Conservation (phyloP, 2,329 filamentous ascomycete species). For the Tolypocladium cylindrosporum region DNA sequence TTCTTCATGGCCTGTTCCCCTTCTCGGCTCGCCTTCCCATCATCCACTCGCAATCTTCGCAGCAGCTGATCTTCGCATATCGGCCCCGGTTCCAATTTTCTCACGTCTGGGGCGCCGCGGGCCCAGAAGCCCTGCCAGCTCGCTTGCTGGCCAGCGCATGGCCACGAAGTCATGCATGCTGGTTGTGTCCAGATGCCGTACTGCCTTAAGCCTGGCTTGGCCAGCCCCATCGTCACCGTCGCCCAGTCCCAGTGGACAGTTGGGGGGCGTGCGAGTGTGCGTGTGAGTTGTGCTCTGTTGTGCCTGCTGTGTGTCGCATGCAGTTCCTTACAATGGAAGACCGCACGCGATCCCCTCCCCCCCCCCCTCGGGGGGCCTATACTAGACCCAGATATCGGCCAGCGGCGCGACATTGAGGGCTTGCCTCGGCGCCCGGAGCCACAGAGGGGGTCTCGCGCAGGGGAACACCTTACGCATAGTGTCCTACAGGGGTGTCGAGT, state of each 20-base stretch:
- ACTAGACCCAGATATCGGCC: not conserved
- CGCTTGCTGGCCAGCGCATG: slow-evolving; percentile 12
- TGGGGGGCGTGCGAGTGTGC: not conserved
- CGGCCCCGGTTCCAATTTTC: not conserved
- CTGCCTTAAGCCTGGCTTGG: not conserved
- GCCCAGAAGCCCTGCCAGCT: not conserved
- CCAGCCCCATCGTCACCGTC: slow-evolving; percentile 1
- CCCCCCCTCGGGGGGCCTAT: not conserved
- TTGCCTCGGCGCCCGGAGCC: not conserved
- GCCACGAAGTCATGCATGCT: slow-evolving; percentile 20
- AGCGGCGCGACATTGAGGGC: slow-evolving; percentile 1
- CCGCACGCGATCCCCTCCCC: not conserved
- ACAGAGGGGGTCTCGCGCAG: not conserved
- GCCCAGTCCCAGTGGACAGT: not conserved
- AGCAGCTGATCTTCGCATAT: not conserved
- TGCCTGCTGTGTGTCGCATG: not conserved
- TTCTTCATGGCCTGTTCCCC: not conserved
- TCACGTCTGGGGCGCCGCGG: not conserved
- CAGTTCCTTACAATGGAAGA: not conserved
- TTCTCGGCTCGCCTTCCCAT: not conserved
- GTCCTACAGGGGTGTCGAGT: slow-evolving; percentile 1
- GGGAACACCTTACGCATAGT: not conserved
- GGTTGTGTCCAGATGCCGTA: slow-evolving; percentile 5
- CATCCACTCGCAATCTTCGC: not conserved
- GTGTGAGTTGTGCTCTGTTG: not conserved